Evolutionary conservation across 805 yeast genomes (phyloP), one percentile per base, ranked within the genome.

Genomic region (Cyberlindnera saturnus): DNA sequence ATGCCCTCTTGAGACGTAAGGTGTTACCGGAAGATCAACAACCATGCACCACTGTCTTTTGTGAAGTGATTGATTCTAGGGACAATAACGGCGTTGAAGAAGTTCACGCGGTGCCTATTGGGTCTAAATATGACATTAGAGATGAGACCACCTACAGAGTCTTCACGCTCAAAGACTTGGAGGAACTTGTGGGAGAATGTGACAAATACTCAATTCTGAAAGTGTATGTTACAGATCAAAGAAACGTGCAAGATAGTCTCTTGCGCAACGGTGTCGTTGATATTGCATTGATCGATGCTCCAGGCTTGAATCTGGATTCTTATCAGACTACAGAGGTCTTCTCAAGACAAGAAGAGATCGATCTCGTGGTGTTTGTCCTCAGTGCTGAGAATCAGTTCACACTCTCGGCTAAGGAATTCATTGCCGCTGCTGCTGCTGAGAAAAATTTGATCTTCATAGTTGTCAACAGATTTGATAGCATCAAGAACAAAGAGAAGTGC

Each of bases 321-420:
- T 84, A 83, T 54, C 96, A 88, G 61, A 93, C 99, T 0, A 86
- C 96, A 2, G 96, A 91, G 58, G 89, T 93, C 0, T 90, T 91
- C 61, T 84, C 96, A 2, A 78, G 97, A 47, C 98, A 93, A 66
- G 98, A 93, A 57, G 99, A 93, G 58, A 93, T 93, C 48, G 99
- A 93, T 61, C 71, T 93, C 51, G 96, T 93, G 3, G 91, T 93
- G 1, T 95, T 93, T 68, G 98, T 95, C 3, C 96, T 93, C 3
- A 86, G 84, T 61, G 95, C 99, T 0, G 98, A 90, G 57, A 95
- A 93, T 57, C 97, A 93, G 59, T 85, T 93, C 60, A 93, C 99
- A 0, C 69, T 89, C 44, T 86, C 96, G 0, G 98, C 97, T 0
- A 83, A 87, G 52, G 99, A 93, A 57, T 95, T 93, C 58, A 87